Conservation (phyloP, 306 rosid genomes). For the Delonix regia region DNA sequence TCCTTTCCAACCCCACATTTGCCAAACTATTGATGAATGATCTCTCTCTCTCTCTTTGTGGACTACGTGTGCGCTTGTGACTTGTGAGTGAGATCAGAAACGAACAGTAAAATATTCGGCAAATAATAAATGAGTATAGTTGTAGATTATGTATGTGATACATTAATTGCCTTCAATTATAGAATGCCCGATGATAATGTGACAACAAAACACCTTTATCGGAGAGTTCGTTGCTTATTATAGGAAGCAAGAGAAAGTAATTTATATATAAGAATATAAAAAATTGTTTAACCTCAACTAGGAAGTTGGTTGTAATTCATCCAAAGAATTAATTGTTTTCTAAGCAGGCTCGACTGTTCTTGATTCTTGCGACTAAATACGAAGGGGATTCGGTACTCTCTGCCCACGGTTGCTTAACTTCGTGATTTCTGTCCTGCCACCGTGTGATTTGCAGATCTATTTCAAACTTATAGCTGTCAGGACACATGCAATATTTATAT, state of each 20-base stretch:
- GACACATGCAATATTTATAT: conserved; percentile 23
- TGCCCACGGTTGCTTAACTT: background rate
- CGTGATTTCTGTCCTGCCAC: conserved; percentile 28
- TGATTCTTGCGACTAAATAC: background rate
- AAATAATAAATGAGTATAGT: background rate
- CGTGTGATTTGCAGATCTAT: conserved; percentile 14
- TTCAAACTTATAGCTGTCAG: conserved; percentile 25
- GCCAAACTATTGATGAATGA: background rate
- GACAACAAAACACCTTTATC: conserved; percentile 10
- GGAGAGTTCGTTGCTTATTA: conserved; percentile 16
- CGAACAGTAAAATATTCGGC: background rate
- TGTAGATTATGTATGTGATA: background rate
- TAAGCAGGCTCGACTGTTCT: background rate
- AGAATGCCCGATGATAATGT: background rate
- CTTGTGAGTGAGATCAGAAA: conserved; percentile 3
- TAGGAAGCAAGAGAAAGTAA: conserved; percentile 14
- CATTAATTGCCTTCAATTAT: conserved; percentile 9
- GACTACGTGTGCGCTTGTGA: background rate
- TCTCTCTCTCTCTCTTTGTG: conserved; percentile 10
- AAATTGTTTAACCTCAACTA: conserved; percentile 24
- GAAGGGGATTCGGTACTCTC: background rate
- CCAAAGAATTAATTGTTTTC: background rate
- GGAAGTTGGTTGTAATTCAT: conserved; percentile 23
- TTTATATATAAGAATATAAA: background rate
- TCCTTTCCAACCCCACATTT: conserved; percentile 22